Base-by-base conservation (phyloP, 768 basidiomycete species). In the Mycena vitilis region DNA sequence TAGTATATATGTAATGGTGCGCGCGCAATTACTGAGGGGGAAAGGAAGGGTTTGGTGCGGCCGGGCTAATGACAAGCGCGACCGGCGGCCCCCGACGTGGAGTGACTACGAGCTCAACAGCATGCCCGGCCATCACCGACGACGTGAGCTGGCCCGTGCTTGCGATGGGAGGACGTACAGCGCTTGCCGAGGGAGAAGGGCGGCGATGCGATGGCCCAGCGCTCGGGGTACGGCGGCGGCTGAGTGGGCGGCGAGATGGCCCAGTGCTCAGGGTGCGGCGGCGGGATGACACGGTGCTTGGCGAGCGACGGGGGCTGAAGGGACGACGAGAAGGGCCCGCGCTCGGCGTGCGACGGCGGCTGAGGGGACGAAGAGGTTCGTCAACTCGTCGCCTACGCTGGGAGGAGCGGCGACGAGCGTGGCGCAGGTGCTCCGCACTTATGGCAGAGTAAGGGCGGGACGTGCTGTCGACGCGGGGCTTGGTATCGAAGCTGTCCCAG, bases 31-130 rank as follows among this genome's bases (percentile, higher is more conserved):
- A 25, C 23, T 13, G n/a, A 44, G 65, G 12, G 2, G 68, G 22
- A 38, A 10, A 7, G 42, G 12, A 13, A 13, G 42, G 42, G 12
- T 44, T 44, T 44, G 42, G 42, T 13, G 18, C 42, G n/a, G 2
- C 38, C 5, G 60, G 60, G 49, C 60, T 61, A 23, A 61, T 61
- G 38, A 40, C n/a, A 20, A 61, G 23, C 4, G 58, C 60, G 40
- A 49, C 60, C 9, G 34, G 30, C 40, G 58, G 58, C 4, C 60
- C 60, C 8, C n/a, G 36, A 18, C 22, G 60, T 3, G 60, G 60
- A 16, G 60, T 51, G 2, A 61, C 49, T 2, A 52, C 49, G 36
- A 61, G n/a, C n/a, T 61, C 48, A n/a, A 61, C 60, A 4, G 60
- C 60, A 22, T 61, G 22, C 18, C 49, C 60, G 25, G 37, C 25